A percentile compares a stretch with the other conserved stretches of the same genome.
phyloP scores from a whole-genome alignment of 2,329 filamentous ascomycete species.

The Lachnellula hyalina region DNA sequence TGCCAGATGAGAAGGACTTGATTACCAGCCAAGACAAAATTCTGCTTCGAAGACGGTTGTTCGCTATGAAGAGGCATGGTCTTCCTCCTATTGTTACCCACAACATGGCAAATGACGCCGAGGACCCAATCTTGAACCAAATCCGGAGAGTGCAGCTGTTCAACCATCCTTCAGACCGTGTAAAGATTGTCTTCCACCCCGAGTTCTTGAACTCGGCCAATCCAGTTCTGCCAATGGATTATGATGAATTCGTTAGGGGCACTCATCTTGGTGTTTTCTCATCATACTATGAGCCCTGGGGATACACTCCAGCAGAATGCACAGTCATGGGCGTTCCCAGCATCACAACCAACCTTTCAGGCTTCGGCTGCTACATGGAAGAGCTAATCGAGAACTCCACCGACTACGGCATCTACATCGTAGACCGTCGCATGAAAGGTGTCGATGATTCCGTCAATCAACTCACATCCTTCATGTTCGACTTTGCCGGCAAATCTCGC shows the following conservation, averaged over 20 bases:
- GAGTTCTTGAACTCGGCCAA: conserved; percentile 96
- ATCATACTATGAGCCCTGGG: conserved; percentile 99
- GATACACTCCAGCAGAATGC: conserved; percentile 96
- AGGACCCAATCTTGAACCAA: conserved; percentile 94
- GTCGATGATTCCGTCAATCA: conserved; percentile 98
- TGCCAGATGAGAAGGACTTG: conserved; percentile 95
- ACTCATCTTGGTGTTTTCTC: conserved; percentile 94
- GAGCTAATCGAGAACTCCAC: conserved; percentile 96
- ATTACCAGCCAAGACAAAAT: conserved; percentile 90
- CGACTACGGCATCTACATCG: conserved; percentile 98
- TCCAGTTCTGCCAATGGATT: conserved; percentile 90
- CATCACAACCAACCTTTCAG: conserved; percentile 96
- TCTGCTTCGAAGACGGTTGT: conserved; percentile 81
- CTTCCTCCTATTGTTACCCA: conserved; percentile 96
- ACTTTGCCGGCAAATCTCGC: conserved; percentile 88
- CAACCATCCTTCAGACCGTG: conserved; percentile 89
- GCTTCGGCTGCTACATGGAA: conserved; percentile 99
- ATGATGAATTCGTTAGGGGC: conserved; percentile 96
- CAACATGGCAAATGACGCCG: conserved; percentile 93
- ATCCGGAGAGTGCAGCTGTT: conserved; percentile 94
- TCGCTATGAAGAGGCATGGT: conserved; percentile 90
- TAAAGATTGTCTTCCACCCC: conserved; percentile 97
- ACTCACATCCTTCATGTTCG: conserved; percentile 85
- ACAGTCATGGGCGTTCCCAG: conserved; percentile 98
- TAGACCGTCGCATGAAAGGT: conserved; percentile 90